Conservation (phyloP, 768 basidiomycete species). For the Pholiota conissans region DNA sequence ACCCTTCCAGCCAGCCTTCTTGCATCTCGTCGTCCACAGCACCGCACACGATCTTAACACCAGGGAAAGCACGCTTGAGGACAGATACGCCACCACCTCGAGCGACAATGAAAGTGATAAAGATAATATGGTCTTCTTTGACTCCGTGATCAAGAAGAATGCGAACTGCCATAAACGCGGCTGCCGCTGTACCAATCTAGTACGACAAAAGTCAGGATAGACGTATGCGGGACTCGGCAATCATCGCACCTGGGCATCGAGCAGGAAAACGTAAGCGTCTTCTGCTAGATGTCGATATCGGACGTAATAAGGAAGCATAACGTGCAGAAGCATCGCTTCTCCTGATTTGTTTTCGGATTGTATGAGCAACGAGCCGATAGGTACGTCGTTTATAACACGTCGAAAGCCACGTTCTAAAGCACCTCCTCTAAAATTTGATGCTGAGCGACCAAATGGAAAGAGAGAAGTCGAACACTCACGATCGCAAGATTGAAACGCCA, state of each 20-base stretch:
- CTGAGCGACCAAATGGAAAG: not conserved
- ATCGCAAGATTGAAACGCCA: conserved; percentile 87
- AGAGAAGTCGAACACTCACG: conserved; percentile 46
- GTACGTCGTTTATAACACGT: conserved; percentile 82
- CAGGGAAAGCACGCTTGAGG: conserved; percentile 81
- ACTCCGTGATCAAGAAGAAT: conserved; percentile 93
- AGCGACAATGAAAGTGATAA: conserved; percentile 87
- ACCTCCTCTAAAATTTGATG: conserved; percentile 60
- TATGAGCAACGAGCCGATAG: conserved; percentile 86
- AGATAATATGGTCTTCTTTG: conserved; percentile 79
- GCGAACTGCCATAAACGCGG: conserved; percentile 94
- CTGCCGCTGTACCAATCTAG: conserved; percentile 91
- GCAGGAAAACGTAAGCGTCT: conserved; percentile 79
- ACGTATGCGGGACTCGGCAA: not conserved
- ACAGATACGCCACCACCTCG: conserved; percentile 77
- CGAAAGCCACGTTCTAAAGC: conserved; percentile 90
- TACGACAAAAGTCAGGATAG: not conserved
- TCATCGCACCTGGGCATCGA: conserved; percentile 79
- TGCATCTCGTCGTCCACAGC: conserved; percentile 77
- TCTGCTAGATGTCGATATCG: conserved; percentile 64
- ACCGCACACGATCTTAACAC: conserved; percentile 81
- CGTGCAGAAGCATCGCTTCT: conserved; percentile 85
- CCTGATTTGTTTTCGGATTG: conserved; percentile 84
- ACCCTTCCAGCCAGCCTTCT: conserved; percentile 70
- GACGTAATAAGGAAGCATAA: conserved; percentile 73